Evolutionary conservation across 2,329 filamentous ascomycete genomes (phyloP).

Genomic region (Rhytidhysteron rufulum): DNA sequence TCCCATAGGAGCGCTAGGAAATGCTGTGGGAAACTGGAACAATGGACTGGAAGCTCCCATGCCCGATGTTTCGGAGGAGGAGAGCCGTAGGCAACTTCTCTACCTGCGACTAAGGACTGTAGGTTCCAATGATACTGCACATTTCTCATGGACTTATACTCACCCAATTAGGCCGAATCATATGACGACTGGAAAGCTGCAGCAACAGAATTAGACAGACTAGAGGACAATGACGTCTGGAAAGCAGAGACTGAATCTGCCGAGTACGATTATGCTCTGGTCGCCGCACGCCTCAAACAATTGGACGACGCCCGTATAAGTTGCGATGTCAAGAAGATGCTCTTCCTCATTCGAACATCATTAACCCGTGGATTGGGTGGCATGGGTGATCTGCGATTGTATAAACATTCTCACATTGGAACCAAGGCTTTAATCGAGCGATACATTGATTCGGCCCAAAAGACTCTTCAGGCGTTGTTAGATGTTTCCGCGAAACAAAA

Average conservation of each 20-base stretch:
- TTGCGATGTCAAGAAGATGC: slow-evolving; percentile 71
- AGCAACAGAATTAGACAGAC: slow-evolving; percentile 70
- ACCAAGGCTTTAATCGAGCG: slow-evolving; percentile 84
- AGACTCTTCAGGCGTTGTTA: slow-evolving; percentile 69
- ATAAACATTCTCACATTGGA: slow-evolving; percentile 78
- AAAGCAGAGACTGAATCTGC: slow-evolving; percentile 64
- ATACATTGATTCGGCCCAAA: slow-evolving; percentile 76
- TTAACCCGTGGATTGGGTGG: slow-evolving; percentile 77
- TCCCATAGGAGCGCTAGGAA: slow-evolving; percentile 24
- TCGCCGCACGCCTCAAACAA: slow-evolving; percentile 66
- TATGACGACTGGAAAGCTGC: slow-evolving; percentile 71
- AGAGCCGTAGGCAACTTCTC: slow-evolving; percentile 55
- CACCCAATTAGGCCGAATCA: slow-evolving; percentile 65
- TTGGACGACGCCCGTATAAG: slow-evolving; percentile 70
- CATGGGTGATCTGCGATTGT: slow-evolving; percentile 79
- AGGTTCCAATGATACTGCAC: too few species aligned
- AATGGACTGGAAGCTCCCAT: slow-evolving; percentile 24
- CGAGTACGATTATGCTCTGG: slow-evolving; percentile 68
- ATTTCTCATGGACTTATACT: too few species aligned
- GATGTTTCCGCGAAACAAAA: slow-evolving; percentile 53
- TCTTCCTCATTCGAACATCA: slow-evolving; percentile 75
- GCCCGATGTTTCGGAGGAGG: slow-evolving; percentile 16
- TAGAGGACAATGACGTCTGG: slow-evolving; percentile 81
- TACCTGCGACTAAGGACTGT: slow-evolving; percentile 64
- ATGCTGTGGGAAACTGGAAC: slow-evolving; percentile 28